These are phyloP conservation scores for Trichocladium antarcticum DNA, from an alignment of 495 filamentous ascomycete species.

Conservation along the genomic window DNA sequence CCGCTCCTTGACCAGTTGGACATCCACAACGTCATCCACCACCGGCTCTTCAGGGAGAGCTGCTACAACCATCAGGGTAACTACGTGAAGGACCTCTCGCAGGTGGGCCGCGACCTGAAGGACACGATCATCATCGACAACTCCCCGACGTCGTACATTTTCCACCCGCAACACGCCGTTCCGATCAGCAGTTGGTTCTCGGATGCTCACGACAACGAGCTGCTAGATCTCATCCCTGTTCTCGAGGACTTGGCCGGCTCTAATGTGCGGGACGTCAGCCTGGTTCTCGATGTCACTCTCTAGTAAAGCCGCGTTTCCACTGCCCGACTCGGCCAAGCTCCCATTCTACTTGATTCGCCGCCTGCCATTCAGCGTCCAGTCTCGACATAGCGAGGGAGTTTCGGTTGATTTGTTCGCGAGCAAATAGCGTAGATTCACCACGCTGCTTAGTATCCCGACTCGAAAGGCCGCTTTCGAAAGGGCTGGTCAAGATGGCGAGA, in stretches of 20 bases:
- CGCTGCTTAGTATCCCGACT: neutral
- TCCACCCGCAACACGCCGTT: slow-evolving; percentile 97
- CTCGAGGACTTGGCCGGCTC: slow-evolving; percentile 88
- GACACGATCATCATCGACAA: slow-evolving; percentile 99
- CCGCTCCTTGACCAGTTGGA: slow-evolving; percentile 93
- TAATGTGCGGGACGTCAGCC: slow-evolving; percentile 88
- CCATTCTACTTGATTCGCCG: slow-evolving; percentile 10
- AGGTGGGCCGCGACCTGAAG: slow-evolving; percentile 87
- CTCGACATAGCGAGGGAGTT: slow-evolving; percentile 42
- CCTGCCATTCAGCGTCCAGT: slow-evolving; percentile 3
- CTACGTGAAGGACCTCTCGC: slow-evolving; percentile 97
- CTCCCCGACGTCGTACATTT: slow-evolving; percentile 97
- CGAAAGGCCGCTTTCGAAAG: neutral
- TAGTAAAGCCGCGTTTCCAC: slow-evolving; percentile 36
- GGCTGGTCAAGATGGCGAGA: neutral
- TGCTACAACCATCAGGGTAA: slow-evolving; percentile 99
- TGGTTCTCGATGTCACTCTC: slow-evolving; percentile 92
- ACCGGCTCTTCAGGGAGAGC: slow-evolving; percentile 92
- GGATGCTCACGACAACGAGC: slow-evolving; percentile 98
- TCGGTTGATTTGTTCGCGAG: slow-evolving; percentile 7
- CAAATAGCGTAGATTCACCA: slow-evolving; percentile 8
- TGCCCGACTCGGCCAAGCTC: slow-evolving; percentile 10
- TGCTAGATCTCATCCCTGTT: slow-evolving; percentile 94
- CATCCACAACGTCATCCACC: slow-evolving; percentile 93
- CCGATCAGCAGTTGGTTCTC: slow-evolving; percentile 99